Evolutionary conservation across 1,139 yeast species (phyloP).

Genomic region (Diutina catenulata): DNA sequence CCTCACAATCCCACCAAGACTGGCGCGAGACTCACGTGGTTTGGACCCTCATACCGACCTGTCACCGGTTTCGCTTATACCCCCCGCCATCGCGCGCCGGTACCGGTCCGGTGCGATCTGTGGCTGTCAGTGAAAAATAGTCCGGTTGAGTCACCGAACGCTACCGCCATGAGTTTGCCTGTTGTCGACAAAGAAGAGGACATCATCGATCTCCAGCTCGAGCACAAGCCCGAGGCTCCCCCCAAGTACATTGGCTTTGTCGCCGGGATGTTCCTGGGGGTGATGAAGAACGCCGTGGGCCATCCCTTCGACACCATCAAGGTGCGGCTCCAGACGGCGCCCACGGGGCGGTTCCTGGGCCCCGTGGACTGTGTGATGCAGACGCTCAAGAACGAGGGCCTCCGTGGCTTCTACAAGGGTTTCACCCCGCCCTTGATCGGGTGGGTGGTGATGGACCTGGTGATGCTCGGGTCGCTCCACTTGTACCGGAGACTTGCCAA

Average conservation of each 20-base stretch:
- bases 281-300: slow-evolving; percentile 80
- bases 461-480: slow-evolving; percentile 77
- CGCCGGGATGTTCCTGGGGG: slow-evolving; percentile 82
- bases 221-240: slow-evolving; percentile 17
- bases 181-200: slow-evolving; percentile 3
- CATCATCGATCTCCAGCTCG: slow-evolving; percentile 1
- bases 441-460: slow-evolving; percentile 89
- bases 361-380: slow-evolving; percentile 72
- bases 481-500: slow-evolving; percentile 60
- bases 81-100: not conserved
- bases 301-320: slow-evolving; percentile 91
- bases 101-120: slow-evolving; percentile 4
- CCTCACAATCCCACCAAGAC: too few relatives aligned
- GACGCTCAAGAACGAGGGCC: slow-evolving; percentile 64
- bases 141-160: not conserved
- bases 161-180: slow-evolving; percentile 1
- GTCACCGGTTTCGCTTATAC: too few relatives aligned
- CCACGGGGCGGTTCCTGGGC: slow-evolving; percentile 54
- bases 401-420: slow-evolving; percentile 72
- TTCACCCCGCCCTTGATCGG: slow-evolving; percentile 89
- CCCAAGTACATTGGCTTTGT: slow-evolving; percentile 64
- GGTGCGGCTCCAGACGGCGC: slow-evolving; percentile 75
- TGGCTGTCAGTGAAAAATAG: not conserved
- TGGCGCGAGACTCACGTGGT: too few relatives aligned
- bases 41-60: too few relatives aligned